phyloP scores from a whole-genome alignment of 2,329 filamentous ascomycete species.

The Lachnellula occidentalis region DNA sequence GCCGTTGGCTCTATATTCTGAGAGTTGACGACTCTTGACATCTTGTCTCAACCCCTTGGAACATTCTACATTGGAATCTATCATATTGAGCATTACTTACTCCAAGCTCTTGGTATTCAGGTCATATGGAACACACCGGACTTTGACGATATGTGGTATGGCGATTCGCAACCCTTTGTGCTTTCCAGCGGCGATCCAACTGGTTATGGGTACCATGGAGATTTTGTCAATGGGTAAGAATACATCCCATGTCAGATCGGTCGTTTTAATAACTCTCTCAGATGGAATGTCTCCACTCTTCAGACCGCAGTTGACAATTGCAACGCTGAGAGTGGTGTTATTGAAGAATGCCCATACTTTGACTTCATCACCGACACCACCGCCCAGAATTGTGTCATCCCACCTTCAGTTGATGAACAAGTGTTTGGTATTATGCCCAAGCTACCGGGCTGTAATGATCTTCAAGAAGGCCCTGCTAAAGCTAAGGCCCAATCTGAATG shows the following conservation, averaged over 20 bases:
- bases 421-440: slow-evolving; percentile 40
- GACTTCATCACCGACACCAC: slow-evolving; percentile 48
- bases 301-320: slow-evolving; percentile 47
- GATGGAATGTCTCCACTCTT: slow-evolving; percentile 43
- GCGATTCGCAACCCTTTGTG: slow-evolving; percentile 44
- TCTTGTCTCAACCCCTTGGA: no score
- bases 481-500: slow-evolving; percentile 36
- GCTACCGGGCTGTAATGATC: slow-evolving; percentile 50
- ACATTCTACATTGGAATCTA: no score
- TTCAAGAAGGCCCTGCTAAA: slow-evolving; percentile 21
- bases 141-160: slow-evolving; percentile 43
- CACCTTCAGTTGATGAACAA: slow-evolving; percentile 38
- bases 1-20: no score
- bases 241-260: no score
- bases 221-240: slow-evolving; percentile 49
- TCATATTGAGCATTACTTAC: no score
- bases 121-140: slow-evolving; percentile 45
- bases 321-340: slow-evolving; percentile 37
- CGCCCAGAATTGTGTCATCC: slow-evolving; percentile 46
- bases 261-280: slow-evolving; percentile 22
- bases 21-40: no score
- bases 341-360: slow-evolving; percentile 40
- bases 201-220: slow-evolving; percentile 51
- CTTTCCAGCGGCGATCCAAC: slow-evolving; percentile 46
- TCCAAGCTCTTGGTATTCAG: no score